phyloP scores from a whole-genome alignment of 768 basidiomycete genomes.

The Lactarius vividus region DNA sequence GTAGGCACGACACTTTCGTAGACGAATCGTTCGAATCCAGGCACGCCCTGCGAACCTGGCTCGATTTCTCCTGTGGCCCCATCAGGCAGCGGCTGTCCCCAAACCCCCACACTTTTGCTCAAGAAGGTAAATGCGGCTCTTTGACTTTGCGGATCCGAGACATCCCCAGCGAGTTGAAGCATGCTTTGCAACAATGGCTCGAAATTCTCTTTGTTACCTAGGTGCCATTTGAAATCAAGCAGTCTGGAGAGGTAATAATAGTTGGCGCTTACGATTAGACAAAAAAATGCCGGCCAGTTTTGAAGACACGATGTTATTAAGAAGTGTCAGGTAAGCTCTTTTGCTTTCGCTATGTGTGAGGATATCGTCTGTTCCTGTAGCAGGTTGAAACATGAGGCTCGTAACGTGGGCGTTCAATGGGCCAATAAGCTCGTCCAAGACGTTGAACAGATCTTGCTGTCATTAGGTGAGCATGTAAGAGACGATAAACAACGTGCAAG shows the following conservation, averaged over 20 bases:
- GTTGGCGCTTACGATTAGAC: slow-evolving; percentile 69
- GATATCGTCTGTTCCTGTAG: slow-evolving; percentile 84
- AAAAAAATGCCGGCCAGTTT: slow-evolving; percentile 82
- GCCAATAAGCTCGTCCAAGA: slow-evolving; percentile 85
- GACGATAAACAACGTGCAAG: slow-evolving; percentile 2
- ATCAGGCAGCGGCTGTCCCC: slow-evolving; percentile 54
- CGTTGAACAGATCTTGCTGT: slow-evolving; percentile 81
- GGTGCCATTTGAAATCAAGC: slow-evolving; percentile 32
- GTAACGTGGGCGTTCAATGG: slow-evolving; percentile 85
- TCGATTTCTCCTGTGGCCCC: slow-evolving; percentile 30
- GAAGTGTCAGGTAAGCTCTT: slow-evolving; percentile 80
- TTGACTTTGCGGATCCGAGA: slow-evolving; percentile 72
- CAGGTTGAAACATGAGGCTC: slow-evolving; percentile 73
- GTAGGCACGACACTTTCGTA: slow-evolving; percentile 83
- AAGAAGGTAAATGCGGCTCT: slow-evolving; percentile 81
- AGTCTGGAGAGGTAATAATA: slow-evolving; percentile 3
- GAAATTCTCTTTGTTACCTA: slow-evolving; percentile 64
- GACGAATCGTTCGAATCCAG: slow-evolving; percentile 90
- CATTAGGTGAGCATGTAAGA: neutral
- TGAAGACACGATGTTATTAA: slow-evolving; percentile 78
- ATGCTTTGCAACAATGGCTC: slow-evolving; percentile 76
- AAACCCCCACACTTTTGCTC: slow-evolving; percentile 58
- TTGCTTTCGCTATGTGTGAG: slow-evolving; percentile 77
- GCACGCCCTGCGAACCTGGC: slow-evolving; percentile 45
- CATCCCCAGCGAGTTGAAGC: slow-evolving; percentile 67